Evolutionary conservation across 768 basidiomycete species (phyloP).

Genomic region (Peribolospora kevripleyi): DNA sequence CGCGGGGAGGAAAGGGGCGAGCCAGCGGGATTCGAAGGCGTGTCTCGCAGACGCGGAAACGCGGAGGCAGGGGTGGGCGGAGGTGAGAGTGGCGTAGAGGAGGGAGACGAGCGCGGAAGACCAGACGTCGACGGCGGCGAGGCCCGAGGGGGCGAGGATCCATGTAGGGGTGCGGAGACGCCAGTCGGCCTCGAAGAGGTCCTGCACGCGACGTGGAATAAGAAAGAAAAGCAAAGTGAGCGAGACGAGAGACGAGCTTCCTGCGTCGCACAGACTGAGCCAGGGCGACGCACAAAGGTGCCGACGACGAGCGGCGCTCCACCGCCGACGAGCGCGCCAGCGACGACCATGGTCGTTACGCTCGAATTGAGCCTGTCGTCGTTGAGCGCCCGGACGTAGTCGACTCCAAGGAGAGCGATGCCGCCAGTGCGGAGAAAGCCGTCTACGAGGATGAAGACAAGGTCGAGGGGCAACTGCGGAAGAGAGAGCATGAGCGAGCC

Average conservation of each 20-base stretch:
- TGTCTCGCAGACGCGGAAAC: background rate
- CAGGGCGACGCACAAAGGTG: background rate
- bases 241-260: slow-evolving; percentile 7
- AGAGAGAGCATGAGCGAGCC: slow-evolving; percentile 6
- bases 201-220: background rate
- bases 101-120: background rate
- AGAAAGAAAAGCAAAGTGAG: slow-evolving; percentile 1
- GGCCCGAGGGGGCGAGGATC: background rate
- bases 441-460: slow-evolving; percentile 9
- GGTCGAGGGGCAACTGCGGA: slow-evolving; percentile 10
- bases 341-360: slow-evolving; percentile 8
- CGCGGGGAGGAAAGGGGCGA: background rate
- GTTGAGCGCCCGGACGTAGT: slow-evolving; percentile 8
- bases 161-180: no score
- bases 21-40: background rate
- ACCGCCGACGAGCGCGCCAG: slow-evolving; percentile 8
- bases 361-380: slow-evolving; percentile 4
- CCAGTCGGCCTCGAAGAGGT: background rate
- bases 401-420: slow-evolving; percentile 12
- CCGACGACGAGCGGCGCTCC: slow-evolving; percentile 8
- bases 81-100: slow-evolving; percentile 6
- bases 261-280: slow-evolving; percentile 6
- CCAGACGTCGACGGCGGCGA: no score
- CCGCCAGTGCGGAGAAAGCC: slow-evolving; percentile 11
- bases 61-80: slow-evolving; percentile 11